Evolutionary conservation across 1,284 basidiomycete species (phyloP), one percentile per base, ranked within the genome.

Genomic region (Puccinia novopanici): DNA sequence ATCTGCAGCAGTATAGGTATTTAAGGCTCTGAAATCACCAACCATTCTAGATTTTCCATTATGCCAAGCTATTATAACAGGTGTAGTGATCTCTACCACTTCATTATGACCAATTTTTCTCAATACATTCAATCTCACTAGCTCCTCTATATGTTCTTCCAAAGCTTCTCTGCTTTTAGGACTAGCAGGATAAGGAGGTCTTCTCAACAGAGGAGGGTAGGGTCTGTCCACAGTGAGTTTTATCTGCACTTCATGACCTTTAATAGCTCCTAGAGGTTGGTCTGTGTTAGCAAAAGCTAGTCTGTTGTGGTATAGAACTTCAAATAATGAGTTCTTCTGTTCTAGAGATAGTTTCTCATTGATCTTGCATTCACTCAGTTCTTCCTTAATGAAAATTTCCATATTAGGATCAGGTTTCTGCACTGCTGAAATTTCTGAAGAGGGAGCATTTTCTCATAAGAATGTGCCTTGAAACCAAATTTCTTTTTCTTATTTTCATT

Each of bases 401-500:
- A n/a, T 3, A 57, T 12, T 15, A 42, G n/a, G 15, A 6, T 42
- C 13, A 34, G 24, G 15, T 37, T 74, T 59, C 24, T 22, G 22
- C 0, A 55, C 22, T 0, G 40, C 10, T 2, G 71, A 30, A 4
- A 55, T 27, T 30, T 73, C 50, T 9, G 27, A 40, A 22, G 6
- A 3, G 8, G 68, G n/a, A n/a, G 40, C n/a, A 27, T 48, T 4
- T 27, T 71, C 4, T 52, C 68, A n/a, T 40, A 19, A 3, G 4
- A 1, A 42, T 71, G 19, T 2, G 19, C 4, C 27, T 27, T 34
- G 30, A 70, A 45, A 27, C 37, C n/a, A 48, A 70, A 70, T 50
- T 70, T 70, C 68, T 71, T 71, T 30, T 50, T 71, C 45, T 71
- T 71, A 19, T 22, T 48, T n/a, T 71, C 68, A 71, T 71, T 71